A percentile compares a stretch with the other conserved stretches of the same genome.
Conservation (phyloP, 257 asterid genomes). For the Nicotiana knightiana region DNA sequence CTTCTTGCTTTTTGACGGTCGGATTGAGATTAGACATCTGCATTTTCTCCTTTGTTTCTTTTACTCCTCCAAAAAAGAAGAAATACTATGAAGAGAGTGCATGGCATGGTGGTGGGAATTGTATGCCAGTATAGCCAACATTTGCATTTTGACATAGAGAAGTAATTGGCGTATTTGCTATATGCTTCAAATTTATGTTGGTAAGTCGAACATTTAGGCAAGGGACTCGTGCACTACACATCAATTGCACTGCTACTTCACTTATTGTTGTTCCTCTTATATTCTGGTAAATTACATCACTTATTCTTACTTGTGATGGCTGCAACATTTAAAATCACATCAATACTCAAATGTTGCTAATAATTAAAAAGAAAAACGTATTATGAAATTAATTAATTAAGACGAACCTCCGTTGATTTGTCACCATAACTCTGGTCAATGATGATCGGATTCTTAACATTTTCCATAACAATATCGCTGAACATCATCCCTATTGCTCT, state of each 20-base stretch:
- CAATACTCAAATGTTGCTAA: neutral
- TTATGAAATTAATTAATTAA: neutral
- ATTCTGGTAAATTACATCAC: slow-evolving; percentile 44
- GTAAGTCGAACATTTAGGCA: slow-evolving; percentile 40
- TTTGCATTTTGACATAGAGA: slow-evolving; percentile 40
- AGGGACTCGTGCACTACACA: slow-evolving; percentile 46
- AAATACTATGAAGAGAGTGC: neutral
- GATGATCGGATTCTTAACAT: slow-evolving; percentile 54
- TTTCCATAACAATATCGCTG: slow-evolving; percentile 39
- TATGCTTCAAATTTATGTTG: slow-evolving; percentile 35
- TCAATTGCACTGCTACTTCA: slow-evolving; percentile 28
- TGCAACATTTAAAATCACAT: slow-evolving; percentile 10
- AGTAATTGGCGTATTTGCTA: slow-evolving; percentile 4
- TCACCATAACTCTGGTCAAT: slow-evolving; percentile 47
- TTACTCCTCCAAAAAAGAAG: neutral
- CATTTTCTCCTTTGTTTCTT: neutral
- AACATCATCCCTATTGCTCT: slow-evolving; percentile 43
- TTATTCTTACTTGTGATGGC: slow-evolving; percentile 57
- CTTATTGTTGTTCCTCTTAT: slow-evolving; percentile 48
- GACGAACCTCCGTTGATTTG: slow-evolving; percentile 26
- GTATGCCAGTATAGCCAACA: slow-evolving; percentile 33
- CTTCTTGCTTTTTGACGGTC: neutral
- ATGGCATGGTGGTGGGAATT: slow-evolving; percentile 41
- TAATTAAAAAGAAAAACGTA: neutral
- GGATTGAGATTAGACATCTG: neutral